phyloP scores from a whole-genome alignment of 2,329 filamentous ascomycete genomes.

The Xylariales sp. region DNA sequence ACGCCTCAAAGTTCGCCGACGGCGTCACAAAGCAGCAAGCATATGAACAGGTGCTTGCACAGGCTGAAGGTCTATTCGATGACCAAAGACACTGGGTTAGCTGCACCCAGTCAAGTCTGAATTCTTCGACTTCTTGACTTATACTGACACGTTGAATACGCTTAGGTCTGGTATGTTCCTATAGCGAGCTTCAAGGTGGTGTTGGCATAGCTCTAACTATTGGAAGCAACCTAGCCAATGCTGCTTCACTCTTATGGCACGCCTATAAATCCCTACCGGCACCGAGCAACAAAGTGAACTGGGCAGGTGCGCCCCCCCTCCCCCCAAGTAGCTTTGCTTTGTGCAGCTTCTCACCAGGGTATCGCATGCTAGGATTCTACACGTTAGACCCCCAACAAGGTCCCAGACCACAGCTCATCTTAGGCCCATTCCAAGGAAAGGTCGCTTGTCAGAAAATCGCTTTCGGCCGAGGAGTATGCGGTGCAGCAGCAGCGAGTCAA shows the following conservation, averaged over 20 bases:
- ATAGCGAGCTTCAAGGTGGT: too few species aligned
- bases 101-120: not conserved
- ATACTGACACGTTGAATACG: too few species aligned
- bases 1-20: conserved; percentile 67
- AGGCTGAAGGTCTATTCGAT: conserved; percentile 64
- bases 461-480: conserved; percentile 72
- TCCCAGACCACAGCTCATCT: conserved; percentile 52
- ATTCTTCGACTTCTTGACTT: too few species aligned
- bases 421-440: conserved; percentile 77
- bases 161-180: too few species aligned
- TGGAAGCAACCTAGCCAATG: conserved; percentile 68
- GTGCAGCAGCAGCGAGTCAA: conserved; percentile 56
- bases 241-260: conserved; percentile 73
- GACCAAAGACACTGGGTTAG: conserved; percentile 77
- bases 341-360: not conserved
- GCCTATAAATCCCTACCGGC: conserved; percentile 67
- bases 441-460: conserved; percentile 74
- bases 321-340: too few species aligned
- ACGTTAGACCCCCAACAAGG: conserved; percentile 49
- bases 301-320: conserved; percentile 54
- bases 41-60: conserved; percentile 68
- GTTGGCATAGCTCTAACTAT: too few species aligned
- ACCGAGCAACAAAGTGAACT: conserved; percentile 67
- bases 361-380: conserved; percentile 72
- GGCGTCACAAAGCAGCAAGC: conserved; percentile 67